Conservation (phyloP, 1,284 basidiomycete genomes). For the Melanopsichium pennsylvanicum region DNA sequence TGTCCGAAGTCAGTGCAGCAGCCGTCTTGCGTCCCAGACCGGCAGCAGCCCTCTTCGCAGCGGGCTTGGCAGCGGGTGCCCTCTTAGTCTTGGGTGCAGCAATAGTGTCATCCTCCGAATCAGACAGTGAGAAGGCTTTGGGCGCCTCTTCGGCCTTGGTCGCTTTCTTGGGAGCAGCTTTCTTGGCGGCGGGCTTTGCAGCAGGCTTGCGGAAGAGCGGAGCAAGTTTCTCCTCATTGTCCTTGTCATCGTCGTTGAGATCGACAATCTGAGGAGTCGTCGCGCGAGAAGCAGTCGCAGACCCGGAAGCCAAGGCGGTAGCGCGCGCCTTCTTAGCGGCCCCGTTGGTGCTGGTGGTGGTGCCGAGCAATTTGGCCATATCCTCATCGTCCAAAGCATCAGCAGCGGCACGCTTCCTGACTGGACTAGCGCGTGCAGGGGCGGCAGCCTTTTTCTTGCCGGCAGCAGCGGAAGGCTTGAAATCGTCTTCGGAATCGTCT, state of each 20-base stretch:
- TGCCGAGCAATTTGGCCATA: slow-evolving; percentile 23
- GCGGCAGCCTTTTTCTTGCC: slow-evolving; percentile 36
- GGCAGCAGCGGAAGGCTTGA: slow-evolving; percentile 32
- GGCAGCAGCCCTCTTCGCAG: slow-evolving; percentile 28
- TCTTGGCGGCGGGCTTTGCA: slow-evolving; percentile 8
- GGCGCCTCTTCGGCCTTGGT: slow-evolving; percentile 22
- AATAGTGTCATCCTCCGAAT: slow-evolving; percentile 41
- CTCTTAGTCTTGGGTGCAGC: slow-evolving; percentile 31
- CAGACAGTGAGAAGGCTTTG: slow-evolving; percentile 39
- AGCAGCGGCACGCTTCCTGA: slow-evolving; percentile 33
- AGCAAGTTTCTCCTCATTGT: slow-evolving; percentile 28
- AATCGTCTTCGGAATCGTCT: slow-evolving; percentile 52
- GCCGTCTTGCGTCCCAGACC: slow-evolving; percentile 28
- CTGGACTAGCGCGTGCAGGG: slow-evolving; percentile 22
- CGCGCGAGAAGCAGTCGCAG: slow-evolving; percentile 27
- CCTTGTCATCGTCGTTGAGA: slow-evolving; percentile 9
- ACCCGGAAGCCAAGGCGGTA: slow-evolving; percentile 13
- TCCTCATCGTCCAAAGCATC: slow-evolving; percentile 43
- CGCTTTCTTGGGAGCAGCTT: slow-evolving; percentile 15
- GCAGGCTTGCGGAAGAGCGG: slow-evolving; percentile 32
- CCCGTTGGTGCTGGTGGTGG: slow-evolving; percentile 12
- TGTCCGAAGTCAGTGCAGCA: slow-evolving; percentile 17
- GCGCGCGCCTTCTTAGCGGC: slow-evolving; percentile 28
- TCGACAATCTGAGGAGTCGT: slow-evolving; percentile 34
- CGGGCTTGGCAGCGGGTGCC: slow-evolving; percentile 18